Evolutionary conservation across 176 grass and related monocot genomes (phyloP), one percentile per base, ranked within the genome.

Genomic region (Carex pumila): DNA sequence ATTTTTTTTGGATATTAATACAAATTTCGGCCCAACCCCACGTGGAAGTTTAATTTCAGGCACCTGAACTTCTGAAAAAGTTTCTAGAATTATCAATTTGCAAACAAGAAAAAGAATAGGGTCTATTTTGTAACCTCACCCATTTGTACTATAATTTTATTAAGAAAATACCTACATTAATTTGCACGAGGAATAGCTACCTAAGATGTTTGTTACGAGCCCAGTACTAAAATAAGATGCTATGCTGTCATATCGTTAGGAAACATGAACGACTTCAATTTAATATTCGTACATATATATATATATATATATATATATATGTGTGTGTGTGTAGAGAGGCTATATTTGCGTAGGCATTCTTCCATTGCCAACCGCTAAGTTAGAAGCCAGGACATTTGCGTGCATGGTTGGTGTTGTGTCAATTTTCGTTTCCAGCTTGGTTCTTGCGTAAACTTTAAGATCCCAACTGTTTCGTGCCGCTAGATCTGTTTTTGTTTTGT

Each of bases 361-460:
- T 39, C 37, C 37, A 4, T 39, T 39, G 37, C 37, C 37, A 39
- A 39, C 37, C 37, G 37, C 37, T 45, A 45, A 78, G 12, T 41
- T 81, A 81, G 31, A n/a, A 81, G 32, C 15, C 79, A 61, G 59
- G 29, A 14, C 60, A 81, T 81, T 79, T 79, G n/a, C 3, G 30
- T 36, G 62, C 7, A 67, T 83, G 80, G 61, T 83, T 83, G 80
- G 80, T 83, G 62, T 39, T 65, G 47, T 49, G 80, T 83, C 80
- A 65, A 67, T 83, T 66, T 83, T 50, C 62, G 6, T 54, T 83
- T 83, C 80, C 80, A 83, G 80, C 80, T 68, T 67, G 80, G n/a
- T 83, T 83, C 50, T 83, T 83, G 62, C 80, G 17, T 83, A 4
- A 83, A 67, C 47, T 83, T 83, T 68, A 83, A 68, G 80, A 68